Conservation (phyloP, 306 rosid genomes). For the Carpinus fangiana region DNA sequence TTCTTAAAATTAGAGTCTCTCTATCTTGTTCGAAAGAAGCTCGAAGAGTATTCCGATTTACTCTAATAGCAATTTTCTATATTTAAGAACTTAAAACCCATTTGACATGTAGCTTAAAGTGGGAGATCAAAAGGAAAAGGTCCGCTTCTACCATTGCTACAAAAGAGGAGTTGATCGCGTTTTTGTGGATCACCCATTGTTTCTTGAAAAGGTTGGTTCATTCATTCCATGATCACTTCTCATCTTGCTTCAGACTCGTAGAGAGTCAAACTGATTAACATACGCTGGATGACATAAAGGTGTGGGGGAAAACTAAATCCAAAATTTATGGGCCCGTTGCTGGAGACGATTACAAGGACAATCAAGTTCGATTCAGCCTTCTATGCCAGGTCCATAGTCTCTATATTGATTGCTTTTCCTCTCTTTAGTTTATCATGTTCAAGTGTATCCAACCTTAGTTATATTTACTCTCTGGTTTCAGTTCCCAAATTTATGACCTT, state of each 20-base stretch:
- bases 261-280: neutral
- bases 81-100: conserved; percentile 6
- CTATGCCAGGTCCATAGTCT: conserved; percentile 58
- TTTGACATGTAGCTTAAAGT: conserved; percentile 44
- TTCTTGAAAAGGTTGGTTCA: conserved; percentile 67
- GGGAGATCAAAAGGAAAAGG: conserved; percentile 52
- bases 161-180: conserved; percentile 85
- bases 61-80: neutral
- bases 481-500: neutral
- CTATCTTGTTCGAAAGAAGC: too few relatives aligned
- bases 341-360: conserved; percentile 69
- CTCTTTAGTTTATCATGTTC: neutral
- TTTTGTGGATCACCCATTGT: conserved; percentile 69
- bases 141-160: conserved; percentile 71
- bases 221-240: neutral
- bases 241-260: neutral
- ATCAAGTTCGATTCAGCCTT: conserved; percentile 68
- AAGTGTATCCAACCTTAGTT: neutral
- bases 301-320: conserved; percentile 75
- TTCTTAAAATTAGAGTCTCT: too few relatives aligned
- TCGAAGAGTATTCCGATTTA: too few relatives aligned
- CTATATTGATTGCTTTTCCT: conserved; percentile 13
- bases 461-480: neutral
- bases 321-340: conserved; percentile 66
- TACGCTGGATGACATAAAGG: conserved; percentile 43